phyloP scores from a whole-genome alignment of 495 filamentous ascomycete genomes.

The Penicillium coffeae region DNA sequence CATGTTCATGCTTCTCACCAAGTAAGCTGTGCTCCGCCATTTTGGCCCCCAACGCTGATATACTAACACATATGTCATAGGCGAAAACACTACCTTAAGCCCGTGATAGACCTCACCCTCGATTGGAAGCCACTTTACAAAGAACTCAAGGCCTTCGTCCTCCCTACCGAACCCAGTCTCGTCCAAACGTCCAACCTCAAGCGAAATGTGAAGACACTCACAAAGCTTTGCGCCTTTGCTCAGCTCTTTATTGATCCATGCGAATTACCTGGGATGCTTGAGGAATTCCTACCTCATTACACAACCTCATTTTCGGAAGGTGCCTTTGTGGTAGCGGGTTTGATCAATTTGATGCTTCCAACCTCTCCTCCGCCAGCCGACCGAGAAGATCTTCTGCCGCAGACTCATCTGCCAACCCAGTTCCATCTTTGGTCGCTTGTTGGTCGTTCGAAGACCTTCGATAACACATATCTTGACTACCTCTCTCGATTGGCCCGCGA shows the following conservation, averaged over 20 bases:
- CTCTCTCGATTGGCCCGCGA: slow-evolving; percentile 84
- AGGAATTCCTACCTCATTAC: slow-evolving; percentile 93
- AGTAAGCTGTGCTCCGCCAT: slow-evolving; percentile 52
- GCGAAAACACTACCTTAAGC: slow-evolving; percentile 91
- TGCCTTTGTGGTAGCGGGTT: slow-evolving; percentile 80
- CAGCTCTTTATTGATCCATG: slow-evolving; percentile 89
- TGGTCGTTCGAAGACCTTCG: slow-evolving; percentile 82
- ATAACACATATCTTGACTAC: slow-evolving; percentile 83
- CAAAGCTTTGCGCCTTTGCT: slow-evolving; percentile 83
- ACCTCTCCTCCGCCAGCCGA: slow-evolving; percentile 72
- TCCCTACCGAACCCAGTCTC: slow-evolving; percentile 74
- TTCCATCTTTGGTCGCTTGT: slow-evolving; percentile 97
- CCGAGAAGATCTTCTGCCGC: slow-evolving; percentile 68
- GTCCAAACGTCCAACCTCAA: slow-evolving; percentile 60
- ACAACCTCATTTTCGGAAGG: slow-evolving; percentile 86
- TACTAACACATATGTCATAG: slow-evolving; percentile 46
- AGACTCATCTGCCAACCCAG: slow-evolving; percentile 81
- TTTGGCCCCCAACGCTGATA: neutral
- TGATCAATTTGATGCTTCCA: slow-evolving; percentile 83
- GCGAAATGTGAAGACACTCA: slow-evolving; percentile 68
- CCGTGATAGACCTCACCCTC: slow-evolving; percentile 79
- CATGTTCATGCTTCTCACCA: slow-evolving; percentile 93
- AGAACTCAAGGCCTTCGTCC: slow-evolving; percentile 81
- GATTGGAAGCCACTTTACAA: slow-evolving; percentile 93
- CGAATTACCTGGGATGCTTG: slow-evolving; percentile 81